Conservation (phyloP, 208 protist genomes). For the Trichomonas gallinae region DNA sequence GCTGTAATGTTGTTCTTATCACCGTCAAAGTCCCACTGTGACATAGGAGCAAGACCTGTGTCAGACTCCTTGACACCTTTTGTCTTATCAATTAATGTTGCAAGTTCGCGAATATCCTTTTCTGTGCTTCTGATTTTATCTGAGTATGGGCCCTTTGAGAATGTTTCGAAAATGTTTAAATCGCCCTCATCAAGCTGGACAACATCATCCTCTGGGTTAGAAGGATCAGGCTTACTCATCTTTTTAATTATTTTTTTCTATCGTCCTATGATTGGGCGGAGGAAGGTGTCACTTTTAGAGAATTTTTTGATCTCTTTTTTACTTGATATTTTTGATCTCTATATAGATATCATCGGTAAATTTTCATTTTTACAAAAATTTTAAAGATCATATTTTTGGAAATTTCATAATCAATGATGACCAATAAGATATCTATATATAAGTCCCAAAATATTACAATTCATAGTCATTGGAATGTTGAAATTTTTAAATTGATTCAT, state of each 20-base stretch:
- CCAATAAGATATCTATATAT: no score
- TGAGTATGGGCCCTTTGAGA: background rate
- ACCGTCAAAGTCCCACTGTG: slow-evolving; percentile 91
- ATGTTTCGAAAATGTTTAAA: background rate
- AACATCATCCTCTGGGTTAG: background rate
- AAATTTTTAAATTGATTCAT: no score
- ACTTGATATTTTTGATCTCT: no score
- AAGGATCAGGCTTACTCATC: background rate
- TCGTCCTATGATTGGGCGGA: background rate
- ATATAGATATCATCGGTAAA: no score
- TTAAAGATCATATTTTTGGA: no score
- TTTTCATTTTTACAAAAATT: no score
- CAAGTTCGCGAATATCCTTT: background rate
- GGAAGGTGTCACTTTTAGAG: background rate
- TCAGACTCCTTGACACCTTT: slow-evolving; percentile 49
- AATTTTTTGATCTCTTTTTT: background rate
- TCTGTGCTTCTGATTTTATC: background rate
- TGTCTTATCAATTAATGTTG: background rate
- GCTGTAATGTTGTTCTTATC: slow-evolving; percentile 48
- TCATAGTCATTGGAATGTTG: no score
- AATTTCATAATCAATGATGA: no score
- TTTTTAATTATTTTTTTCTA: background rate
- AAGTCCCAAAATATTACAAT: no score
- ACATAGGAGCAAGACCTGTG: slow-evolving; percentile 89
- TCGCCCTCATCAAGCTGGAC: background rate